Percentiles rank a stretch among this genome's conserved stretches.
These are phyloP conservation scores for Trichoderma brevicompactum DNA, from an alignment of 2,329 filamentous ascomycete genomes.

Conservation along the genomic window DNA sequence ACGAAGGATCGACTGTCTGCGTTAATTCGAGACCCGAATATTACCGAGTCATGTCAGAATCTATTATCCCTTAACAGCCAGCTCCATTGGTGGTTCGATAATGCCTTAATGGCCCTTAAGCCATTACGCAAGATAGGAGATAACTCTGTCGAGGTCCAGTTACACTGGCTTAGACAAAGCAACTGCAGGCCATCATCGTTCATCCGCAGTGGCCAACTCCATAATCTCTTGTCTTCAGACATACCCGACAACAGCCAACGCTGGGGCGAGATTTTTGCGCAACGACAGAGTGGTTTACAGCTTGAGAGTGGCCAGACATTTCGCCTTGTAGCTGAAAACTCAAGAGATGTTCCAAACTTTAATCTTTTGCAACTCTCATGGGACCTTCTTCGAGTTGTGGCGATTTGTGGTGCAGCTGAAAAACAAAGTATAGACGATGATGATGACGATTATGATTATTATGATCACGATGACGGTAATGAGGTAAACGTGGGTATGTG, in stretches of 20 bases:
- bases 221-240: not conserved
- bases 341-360: not conserved
- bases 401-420: not conserved
- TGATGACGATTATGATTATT: not conserved
- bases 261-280: too few relatives aligned
- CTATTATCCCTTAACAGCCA: not conserved
- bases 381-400: not conserved
- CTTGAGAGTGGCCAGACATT: not conserved
- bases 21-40: not conserved
- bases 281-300: not conserved
- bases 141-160: not conserved
- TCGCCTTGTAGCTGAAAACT: not conserved
- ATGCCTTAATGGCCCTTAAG: not conserved
- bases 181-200: not conserved
- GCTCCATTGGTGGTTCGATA: not conserved
- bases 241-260: too few relatives aligned
- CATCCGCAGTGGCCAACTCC: too few relatives aligned
- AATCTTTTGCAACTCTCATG: not conserved
- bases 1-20: not conserved
- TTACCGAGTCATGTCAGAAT: not conserved
- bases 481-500: too few relatives aligned
- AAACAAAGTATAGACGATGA: not conserved
- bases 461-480: not conserved
- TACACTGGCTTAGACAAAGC: not conserved
- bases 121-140: not conserved